Percentiles rank a stretch among this genome's conserved stretches.
Evolutionary conservation across 2,329 filamentous ascomycete genomes (phyloP).

Genomic region (Colletotrichum sp.): DNA sequence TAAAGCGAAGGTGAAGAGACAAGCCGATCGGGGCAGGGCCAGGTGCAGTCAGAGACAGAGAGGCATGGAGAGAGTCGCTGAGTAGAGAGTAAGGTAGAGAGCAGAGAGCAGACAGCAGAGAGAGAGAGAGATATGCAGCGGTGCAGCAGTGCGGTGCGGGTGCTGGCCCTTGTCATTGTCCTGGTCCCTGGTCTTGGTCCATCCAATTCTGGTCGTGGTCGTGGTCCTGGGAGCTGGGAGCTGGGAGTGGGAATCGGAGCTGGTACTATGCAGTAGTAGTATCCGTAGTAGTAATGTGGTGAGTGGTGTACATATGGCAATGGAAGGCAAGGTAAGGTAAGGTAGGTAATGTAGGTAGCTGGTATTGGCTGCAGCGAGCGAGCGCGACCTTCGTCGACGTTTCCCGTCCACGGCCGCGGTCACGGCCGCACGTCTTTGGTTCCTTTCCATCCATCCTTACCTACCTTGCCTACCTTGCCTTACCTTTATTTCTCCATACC

Average conservation of each 20-base stretch:
- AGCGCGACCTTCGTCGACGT: conserved; percentile 16
- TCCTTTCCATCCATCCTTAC: not conserved
- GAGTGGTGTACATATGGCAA: not conserved
- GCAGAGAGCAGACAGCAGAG: not conserved
- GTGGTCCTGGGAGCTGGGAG: not conserved
- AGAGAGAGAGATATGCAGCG: not conserved
- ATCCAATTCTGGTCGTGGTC: not conserved
- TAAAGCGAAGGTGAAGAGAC: not conserved
- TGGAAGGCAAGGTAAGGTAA: not conserved
- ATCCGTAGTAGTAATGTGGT: not conserved
- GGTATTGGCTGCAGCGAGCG: not conserved
- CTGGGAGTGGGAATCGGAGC: not conserved
- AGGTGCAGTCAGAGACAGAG: not conserved
- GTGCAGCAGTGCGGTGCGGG: not conserved
- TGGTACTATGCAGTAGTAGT: not conserved
- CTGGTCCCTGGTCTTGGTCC: not conserved
- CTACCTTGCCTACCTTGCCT: not conserved
- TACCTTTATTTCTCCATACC: not conserved
- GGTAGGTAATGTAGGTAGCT: not conserved
- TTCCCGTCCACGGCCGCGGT: conserved; percentile 3
- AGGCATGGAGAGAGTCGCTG: not conserved
- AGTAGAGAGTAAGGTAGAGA: not conserved
- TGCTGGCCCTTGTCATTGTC: not conserved
- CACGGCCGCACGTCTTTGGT: not conserved
- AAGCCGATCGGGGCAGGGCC: not conserved